phyloP scores from a whole-genome alignment of 257 asterid genomes.

The Solanum chmielewskii region DNA sequence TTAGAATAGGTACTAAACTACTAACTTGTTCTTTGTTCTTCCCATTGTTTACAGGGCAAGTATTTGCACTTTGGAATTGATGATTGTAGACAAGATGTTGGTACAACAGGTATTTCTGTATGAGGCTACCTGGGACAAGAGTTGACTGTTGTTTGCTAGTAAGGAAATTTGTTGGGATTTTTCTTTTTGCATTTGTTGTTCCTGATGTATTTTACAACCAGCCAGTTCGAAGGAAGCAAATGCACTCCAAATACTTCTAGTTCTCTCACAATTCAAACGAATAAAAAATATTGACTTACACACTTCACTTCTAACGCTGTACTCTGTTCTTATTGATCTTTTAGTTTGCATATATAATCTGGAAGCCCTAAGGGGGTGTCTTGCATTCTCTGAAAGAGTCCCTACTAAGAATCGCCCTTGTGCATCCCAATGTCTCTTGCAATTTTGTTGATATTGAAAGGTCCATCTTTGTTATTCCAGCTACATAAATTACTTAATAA shows the following conservation, averaged over 20 bases:
- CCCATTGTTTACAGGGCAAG: constrained; percentile 37
- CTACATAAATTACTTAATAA: no score
- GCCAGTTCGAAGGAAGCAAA: background rate
- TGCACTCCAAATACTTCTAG: constrained; percentile 15
- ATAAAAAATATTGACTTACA: no score
- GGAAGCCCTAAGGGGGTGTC: constrained; percentile 62
- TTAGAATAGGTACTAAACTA: background rate
- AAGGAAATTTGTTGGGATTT: background rate
- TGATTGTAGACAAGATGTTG: constrained; percentile 62
- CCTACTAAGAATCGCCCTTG: constrained; percentile 66
- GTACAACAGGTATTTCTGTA: constrained; percentile 57
- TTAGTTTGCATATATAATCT: constrained; percentile 15
- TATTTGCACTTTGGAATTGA: constrained; percentile 67
- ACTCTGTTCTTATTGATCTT: background rate
- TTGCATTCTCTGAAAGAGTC: constrained; percentile 59
- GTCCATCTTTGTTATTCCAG: constrained; percentile 15
- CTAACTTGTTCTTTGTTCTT: constrained; percentile 2
- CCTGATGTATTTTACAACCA: background rate
- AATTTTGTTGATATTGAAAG: constrained; percentile 62
- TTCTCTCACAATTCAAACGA: background rate
- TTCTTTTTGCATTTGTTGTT: background rate
- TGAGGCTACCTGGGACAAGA: background rate
- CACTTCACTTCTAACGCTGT: background rate
- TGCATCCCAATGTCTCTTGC: constrained; percentile 54
- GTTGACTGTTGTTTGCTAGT: background rate